Evolutionary conservation across 2,329 filamentous ascomycete genomes (phyloP).

Genomic region (Ophiostoma piceae): DNA sequence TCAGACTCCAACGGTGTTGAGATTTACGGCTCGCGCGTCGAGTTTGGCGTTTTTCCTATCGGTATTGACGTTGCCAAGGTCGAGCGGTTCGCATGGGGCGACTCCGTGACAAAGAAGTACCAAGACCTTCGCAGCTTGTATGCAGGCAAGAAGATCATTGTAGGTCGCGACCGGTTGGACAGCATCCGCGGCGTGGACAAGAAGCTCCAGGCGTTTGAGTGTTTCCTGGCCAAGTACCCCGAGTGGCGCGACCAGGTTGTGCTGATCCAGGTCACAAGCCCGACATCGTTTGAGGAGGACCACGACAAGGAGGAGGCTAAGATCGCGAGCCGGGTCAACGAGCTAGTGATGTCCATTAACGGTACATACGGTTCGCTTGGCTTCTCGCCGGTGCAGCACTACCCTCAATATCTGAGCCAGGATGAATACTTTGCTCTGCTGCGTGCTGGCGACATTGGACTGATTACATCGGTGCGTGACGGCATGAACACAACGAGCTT

Average conservation of each 20-base stretch:
- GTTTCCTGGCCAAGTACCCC: constrained; percentile 83
- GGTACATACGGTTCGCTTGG: constrained; percentile 81
- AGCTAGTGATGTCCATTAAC: constrained; percentile 87
- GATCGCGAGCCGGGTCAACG: constrained; percentile 81
- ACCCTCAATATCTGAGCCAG: constrained; percentile 82
- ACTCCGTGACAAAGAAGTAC: constrained; percentile 66
- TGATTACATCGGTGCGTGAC: constrained; percentile 93
- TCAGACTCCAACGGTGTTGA: constrained; percentile 81
- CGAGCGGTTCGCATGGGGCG: constrained; percentile 66
- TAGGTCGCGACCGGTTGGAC: constrained; percentile 89
- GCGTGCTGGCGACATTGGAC: constrained; percentile 79
- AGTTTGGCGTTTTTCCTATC: constrained; percentile 90
- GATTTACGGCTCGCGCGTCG: constrained; percentile 80
- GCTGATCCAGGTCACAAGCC: constrained; percentile 89
- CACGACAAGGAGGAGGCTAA: constrained; percentile 72
- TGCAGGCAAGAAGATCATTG: constrained; percentile 87
- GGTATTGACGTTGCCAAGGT: constrained; percentile 86
- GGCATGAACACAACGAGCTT: constrained; percentile 97
- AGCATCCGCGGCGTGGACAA: constrained; percentile 91
- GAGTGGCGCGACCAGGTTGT: constrained; percentile 91
- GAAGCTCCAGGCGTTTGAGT: constrained; percentile 90
- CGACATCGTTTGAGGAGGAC: constrained; percentile 72
- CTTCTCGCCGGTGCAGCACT: constrained; percentile 89
- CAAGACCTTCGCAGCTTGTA: constrained; percentile 70
- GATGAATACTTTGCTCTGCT: constrained; percentile 95